These are phyloP conservation scores for Hypoxylon fuscum DNA, from an alignment of 495 filamentous ascomycete species.

Conservation along the genomic window DNA sequence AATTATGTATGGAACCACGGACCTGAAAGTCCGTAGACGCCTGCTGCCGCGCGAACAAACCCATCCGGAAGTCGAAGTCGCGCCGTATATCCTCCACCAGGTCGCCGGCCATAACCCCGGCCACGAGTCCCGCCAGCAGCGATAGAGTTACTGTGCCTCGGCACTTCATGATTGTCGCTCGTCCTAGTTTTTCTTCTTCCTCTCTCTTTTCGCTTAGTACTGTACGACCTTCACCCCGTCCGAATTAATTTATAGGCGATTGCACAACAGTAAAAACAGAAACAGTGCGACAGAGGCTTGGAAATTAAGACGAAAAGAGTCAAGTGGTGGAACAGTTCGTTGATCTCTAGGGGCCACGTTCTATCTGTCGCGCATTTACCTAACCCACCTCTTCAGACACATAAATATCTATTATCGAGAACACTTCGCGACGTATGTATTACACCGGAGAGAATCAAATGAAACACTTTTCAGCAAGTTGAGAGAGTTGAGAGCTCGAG, in stretches of 20 bases:
- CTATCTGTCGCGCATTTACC: too few relatives aligned
- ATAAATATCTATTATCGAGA: too few relatives aligned
- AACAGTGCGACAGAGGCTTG: too few relatives aligned
- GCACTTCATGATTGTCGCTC: conserved; percentile 19
- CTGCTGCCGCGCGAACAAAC: conserved; percentile 34
- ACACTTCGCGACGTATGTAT: conserved; percentile 4
- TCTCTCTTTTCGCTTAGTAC: neutral
- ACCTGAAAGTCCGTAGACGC: conserved; percentile 27
- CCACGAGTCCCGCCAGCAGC: conserved; percentile 30
- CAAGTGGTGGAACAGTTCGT: too few relatives aligned
- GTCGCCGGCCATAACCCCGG: conserved; percentile 25
- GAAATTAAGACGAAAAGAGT: too few relatives aligned
- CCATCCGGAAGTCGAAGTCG: conserved; percentile 34
- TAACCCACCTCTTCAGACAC: too few relatives aligned
- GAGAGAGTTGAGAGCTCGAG: conserved; percentile 6
- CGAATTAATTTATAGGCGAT: too few relatives aligned
- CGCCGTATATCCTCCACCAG: conserved; percentile 31
- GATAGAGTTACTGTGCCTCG: conserved; percentile 19
- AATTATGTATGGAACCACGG: neutral
- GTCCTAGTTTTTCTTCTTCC: neutral
- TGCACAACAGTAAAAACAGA: too few relatives aligned
- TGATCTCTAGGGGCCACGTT: too few relatives aligned
- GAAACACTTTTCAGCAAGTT: conserved; percentile 31
- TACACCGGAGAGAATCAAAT: conserved; percentile 1
- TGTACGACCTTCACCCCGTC: too few relatives aligned